Conservation (phyloP, 108 stramenopile species). For the Nitzschia putrida region DNA sequence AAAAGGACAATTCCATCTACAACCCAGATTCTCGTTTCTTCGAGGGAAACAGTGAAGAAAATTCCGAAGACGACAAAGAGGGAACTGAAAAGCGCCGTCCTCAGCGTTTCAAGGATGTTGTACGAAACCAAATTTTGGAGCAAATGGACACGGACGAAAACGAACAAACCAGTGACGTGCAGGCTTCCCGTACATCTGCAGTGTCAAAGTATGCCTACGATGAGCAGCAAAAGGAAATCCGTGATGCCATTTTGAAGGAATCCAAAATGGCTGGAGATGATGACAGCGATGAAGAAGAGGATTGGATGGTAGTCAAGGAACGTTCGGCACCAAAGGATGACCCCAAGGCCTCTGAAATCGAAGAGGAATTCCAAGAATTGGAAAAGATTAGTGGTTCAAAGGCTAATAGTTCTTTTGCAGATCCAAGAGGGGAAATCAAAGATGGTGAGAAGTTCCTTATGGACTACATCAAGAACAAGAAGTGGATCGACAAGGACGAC, state of each 20-base stretch:
- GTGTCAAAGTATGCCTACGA: constrained; percentile 83
- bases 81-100: constrained; percentile 34
- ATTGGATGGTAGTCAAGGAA: constrained; percentile 52
- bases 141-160: constrained; percentile 59
- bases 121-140: constrained; percentile 92
- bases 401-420: constrained; percentile 29
- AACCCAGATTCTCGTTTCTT: constrained; percentile 70
- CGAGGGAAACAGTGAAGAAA: constrained; percentile 42
- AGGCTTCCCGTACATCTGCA: background rate
- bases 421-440: constrained; percentile 88
- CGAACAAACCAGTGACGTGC: constrained; percentile 18
- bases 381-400: constrained; percentile 46
- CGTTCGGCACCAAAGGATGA: constrained; percentile 22
- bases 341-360: constrained; percentile 42
- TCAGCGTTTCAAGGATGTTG: constrained; percentile 92
- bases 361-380: constrained; percentile 66
- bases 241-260: constrained; percentile 75
- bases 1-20: constrained; percentile 77
- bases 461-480: constrained; percentile 81
- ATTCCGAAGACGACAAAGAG: constrained; percentile 16
- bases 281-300: constrained; percentile 56
- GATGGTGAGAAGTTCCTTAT: constrained; percentile 86
- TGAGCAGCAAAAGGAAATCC: constrained; percentile 84
- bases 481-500: constrained; percentile 68
- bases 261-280: constrained; percentile 33